Percentiles rank a stretch among this genome's conserved stretches.
These are phyloP conservation scores for Ilex aquifolium DNA, from an alignment of 257 asterid genomes.

Conservation along the genomic window DNA sequence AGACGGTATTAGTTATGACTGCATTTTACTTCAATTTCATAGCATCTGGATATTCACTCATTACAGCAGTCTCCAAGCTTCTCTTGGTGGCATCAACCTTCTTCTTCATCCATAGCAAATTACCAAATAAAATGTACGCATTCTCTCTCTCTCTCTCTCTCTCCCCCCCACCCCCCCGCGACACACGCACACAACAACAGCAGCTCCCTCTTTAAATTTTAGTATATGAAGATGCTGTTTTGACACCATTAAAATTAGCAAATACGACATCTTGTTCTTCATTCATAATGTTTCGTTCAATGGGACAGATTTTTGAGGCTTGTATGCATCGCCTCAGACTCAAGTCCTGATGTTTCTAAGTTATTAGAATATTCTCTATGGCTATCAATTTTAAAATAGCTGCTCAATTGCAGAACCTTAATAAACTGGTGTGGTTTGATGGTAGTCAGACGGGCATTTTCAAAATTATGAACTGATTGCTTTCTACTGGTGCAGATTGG, in stretches of 20 bases:
- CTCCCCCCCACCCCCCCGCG: neutral
- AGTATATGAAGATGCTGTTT: too few species aligned
- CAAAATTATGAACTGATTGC: conserved; percentile 12
- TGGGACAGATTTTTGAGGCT: neutral
- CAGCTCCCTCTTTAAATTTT: too few species aligned
- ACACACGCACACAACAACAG: neutral
- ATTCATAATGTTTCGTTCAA: neutral
- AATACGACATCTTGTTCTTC: neutral
- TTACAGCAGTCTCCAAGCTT: conserved; percentile 69
- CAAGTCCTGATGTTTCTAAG: neutral
- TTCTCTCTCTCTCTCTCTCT: conserved; percentile 12
- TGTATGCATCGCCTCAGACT: neutral
- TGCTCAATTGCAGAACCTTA: neutral
- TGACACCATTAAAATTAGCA: too few species aligned
- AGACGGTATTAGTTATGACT: conserved; percentile 44
- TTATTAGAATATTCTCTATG: neutral
- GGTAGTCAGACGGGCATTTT: conserved; percentile 11
- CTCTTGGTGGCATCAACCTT: conserved; percentile 54
- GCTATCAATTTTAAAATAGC: neutral
- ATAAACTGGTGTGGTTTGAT: conserved; percentile 1
- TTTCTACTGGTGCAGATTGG: conserved; percentile 47
- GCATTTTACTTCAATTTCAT: conserved; percentile 69
- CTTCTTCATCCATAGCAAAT: conserved; percentile 74
- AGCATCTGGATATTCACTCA: conserved; percentile 56
- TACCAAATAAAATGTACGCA: conserved; percentile 70